These are phyloP conservation scores for Phytophthora melonis DNA, from an alignment of 352 stramenopile genomes.

Conservation along the genomic window DNA sequence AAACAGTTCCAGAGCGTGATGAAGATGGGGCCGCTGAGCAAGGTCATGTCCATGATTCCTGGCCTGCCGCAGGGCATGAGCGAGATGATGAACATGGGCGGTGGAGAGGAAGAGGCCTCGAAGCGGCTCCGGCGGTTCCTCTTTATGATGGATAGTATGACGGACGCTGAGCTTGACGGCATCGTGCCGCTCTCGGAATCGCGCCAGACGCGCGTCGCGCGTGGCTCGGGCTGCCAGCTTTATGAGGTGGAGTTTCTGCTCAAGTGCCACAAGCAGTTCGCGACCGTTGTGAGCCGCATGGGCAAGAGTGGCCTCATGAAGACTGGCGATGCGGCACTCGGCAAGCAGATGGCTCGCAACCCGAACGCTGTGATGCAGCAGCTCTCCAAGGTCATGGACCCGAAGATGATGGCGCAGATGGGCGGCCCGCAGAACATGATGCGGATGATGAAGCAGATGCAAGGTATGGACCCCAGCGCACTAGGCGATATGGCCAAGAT, in stretches of 20 bases:
- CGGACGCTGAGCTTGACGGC: conserved; percentile 96
- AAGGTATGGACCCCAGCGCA: conserved; percentile 79
- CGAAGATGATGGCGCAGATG: conserved; percentile 93
- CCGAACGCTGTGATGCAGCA: conserved; percentile 97
- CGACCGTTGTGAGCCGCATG: conserved; percentile 96
- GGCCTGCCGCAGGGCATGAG: conserved; percentile 93
- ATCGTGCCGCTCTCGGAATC: conserved; percentile 74
- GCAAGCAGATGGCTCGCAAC: conserved; percentile 97
- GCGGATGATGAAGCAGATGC: conserved; percentile 96
- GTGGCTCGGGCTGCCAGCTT: conserved; percentile 90
- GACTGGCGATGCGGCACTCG: conserved; percentile 84
- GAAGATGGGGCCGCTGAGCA: conserved; percentile 97
- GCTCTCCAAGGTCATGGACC: conserved; percentile 94
- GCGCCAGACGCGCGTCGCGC: conserved; percentile 89
- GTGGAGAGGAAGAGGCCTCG: conserved; percentile 92
- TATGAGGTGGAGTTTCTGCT: conserved; percentile 94
- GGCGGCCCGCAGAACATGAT: conserved; percentile 88
- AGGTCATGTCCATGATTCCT: conserved; percentile 99
- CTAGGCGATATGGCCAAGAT: conserved; percentile 87
- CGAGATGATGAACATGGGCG: conserved; percentile 92
- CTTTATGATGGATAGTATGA: conserved; percentile 99
- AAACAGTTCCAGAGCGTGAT: conserved; percentile 98
- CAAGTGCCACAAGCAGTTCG: conserved; percentile 97
- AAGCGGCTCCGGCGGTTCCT: conserved; percentile 97
- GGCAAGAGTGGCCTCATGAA: conserved; percentile 96